phyloP scores from a whole-genome alignment of 176 grass and related monocot genomes.

The Calamus simplicifolius region DNA sequence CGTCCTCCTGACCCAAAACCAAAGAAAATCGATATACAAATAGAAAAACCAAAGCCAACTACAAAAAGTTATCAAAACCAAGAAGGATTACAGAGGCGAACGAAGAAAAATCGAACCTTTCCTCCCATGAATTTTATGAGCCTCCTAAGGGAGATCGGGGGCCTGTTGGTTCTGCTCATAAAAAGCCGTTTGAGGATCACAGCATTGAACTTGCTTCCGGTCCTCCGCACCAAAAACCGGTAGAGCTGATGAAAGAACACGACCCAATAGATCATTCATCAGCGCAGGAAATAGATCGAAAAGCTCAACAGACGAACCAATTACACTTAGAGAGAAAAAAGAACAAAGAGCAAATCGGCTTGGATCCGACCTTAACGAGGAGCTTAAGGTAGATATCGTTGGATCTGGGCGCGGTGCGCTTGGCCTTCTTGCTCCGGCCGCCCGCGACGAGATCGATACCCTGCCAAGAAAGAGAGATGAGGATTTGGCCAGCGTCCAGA shows the following conservation, averaged over 20 bases:
- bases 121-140: constrained; percentile 4
- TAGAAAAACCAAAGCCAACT: not conserved
- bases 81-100: too few species aligned
- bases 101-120: not conserved
- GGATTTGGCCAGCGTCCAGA: too few species aligned
- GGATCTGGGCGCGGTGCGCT: not conserved
- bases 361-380: not conserved
- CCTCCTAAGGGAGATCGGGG: constrained; percentile 2
- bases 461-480: not conserved
- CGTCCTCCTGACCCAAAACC: not conserved
- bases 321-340: not conserved
- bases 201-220: constrained; percentile 6
- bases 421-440: constrained; percentile 14
- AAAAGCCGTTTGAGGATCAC: constrained; percentile 10
- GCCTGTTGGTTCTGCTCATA: constrained; percentile 5
- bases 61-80: too few species aligned
- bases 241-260: constrained; percentile 4
- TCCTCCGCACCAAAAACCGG: constrained; percentile 1
- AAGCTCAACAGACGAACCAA: not conserved
- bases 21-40: not conserved
- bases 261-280: too few species aligned
- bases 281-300: too few species aligned
- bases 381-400: constrained; percentile 15
- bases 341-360: not conserved
- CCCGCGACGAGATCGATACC: constrained; percentile 14